These are phyloP conservation scores for Agapanthus africanus DNA, from an alignment of 106 monocot species.

Conservation along the genomic window DNA sequence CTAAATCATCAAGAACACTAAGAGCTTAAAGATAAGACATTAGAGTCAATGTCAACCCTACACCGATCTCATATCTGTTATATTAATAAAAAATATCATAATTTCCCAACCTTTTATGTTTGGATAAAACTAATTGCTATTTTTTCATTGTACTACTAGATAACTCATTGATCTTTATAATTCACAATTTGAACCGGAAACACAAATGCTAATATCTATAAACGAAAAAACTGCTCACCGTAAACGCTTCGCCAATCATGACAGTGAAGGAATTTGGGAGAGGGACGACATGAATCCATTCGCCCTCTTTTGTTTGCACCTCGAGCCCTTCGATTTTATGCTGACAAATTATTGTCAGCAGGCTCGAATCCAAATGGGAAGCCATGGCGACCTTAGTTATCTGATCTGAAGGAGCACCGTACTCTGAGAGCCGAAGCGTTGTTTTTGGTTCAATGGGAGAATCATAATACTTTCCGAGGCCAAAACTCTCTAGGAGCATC, in stretches of 20 bases:
- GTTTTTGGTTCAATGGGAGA: not conserved
- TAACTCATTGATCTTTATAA: too few species aligned
- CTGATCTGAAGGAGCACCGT: not conserved
- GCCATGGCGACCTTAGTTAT: not conserved
- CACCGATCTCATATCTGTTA: too few species aligned
- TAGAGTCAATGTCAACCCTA: too few species aligned
- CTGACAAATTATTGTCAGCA: slow-evolving; percentile 8
- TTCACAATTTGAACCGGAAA: too few species aligned
- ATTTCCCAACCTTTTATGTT: too few species aligned
- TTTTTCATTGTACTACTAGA: too few species aligned
- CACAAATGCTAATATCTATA: too few species aligned
- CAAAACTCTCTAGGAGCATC: slow-evolving; percentile 30
- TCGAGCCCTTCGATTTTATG: slow-evolving; percentile 14
- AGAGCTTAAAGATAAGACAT: too few species aligned
- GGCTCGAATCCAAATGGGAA: slow-evolving; percentile 2
- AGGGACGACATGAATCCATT: slow-evolving; percentile 4
- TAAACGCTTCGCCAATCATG: slow-evolving; percentile 13
- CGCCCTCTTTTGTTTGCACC: slow-evolving; percentile 10
- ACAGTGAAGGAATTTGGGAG: slow-evolving; percentile 12
- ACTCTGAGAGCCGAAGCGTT: slow-evolving; percentile 9
- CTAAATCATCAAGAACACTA: too few species aligned
- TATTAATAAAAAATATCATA: too few species aligned
- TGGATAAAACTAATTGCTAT: too few species aligned
- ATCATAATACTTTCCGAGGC: slow-evolving; percentile 12
- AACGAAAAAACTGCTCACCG: not conserved